phyloP scores from a whole-genome alignment of 495 filamentous ascomycete genomes.

The Darksidea phi region DNA sequence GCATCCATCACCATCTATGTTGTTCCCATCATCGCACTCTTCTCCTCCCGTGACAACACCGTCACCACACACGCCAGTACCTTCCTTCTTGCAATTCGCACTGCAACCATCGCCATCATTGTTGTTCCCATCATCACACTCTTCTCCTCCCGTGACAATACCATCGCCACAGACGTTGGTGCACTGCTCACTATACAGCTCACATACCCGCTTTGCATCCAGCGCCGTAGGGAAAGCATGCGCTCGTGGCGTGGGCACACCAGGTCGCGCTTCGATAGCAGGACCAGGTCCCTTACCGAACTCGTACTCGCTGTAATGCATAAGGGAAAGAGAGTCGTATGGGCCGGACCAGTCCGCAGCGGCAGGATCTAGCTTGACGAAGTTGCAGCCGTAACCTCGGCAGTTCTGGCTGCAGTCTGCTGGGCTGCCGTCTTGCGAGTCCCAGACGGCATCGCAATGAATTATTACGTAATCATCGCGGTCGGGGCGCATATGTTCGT shows the following conservation, averaged over 20 bases:
- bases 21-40: conserved; percentile 17
- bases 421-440: background rate
- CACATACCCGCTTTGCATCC: conserved; percentile 11
- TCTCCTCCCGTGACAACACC: background rate
- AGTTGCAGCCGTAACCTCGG: conserved; percentile 14
- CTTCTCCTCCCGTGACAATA: conserved; percentile 11
- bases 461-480: conserved; percentile 12
- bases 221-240: conserved; percentile 2
- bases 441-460: conserved; percentile 14
- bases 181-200: conserved; percentile 20
- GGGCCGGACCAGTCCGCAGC: conserved; percentile 15
- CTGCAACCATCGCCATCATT: conserved; percentile 6
- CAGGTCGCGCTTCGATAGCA: conserved; percentile 1
- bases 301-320: conserved; percentile 19
- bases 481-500: conserved; percentile 23
- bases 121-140: conserved; percentile 17
- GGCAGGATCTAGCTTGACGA: background rate
- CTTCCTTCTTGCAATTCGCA: conserved; percentile 1
- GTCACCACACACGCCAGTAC: background rate
- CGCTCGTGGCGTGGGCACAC: background rate
- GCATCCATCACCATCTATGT: conserved; percentile 1
- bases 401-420: conserved; percentile 5
- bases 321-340: conserved; percentile 18
- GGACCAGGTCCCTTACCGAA: background rate
- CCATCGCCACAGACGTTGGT: conserved; percentile 19